Base-by-base conservation (phyloP, 371 early-diverging fungal genomes). In the Lichtheimia ornata region DNA sequence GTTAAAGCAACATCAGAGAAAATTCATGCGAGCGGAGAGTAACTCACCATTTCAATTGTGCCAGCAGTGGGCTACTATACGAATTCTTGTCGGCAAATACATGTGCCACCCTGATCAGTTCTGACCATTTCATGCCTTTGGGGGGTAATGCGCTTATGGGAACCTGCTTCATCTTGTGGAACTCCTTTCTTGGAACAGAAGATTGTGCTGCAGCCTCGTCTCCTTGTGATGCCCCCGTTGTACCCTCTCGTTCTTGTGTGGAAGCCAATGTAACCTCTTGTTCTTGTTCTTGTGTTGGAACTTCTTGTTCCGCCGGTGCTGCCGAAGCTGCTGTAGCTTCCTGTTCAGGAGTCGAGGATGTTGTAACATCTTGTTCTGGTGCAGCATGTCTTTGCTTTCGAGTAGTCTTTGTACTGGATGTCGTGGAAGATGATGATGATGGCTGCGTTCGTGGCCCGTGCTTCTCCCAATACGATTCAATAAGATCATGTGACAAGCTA, bases 391-490 rank as follows among this genome's bases (percentile, higher is more conserved):
- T 14, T 7, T 20, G 5, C 2, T 1, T 13, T 40, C n/a, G 17
- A 13, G 13, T 54, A 41, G 35, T 42, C 42, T 42, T n/a, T 35
- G 22, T 27, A 15, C 5, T 14, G 2, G 4, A 13, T 20, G 41
- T 40, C n/a, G 3, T 35, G 17, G 30, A 6, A 12, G 7, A 4
- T 20, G 17, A 30, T 35, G 35, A 0, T 54, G 18, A 2, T n/a
- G 20, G 20, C 24, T 27, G 43, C 28, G 9, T 45, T 54, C 12
- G 54, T 14, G 0, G n/a, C 9, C 44, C 17, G 4, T 45, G 35
- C 25, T 56, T 42, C 27, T 44, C 9, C 61, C 61, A 61, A 47
- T 61, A 61, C 5, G 12, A 49, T 5, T 53, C 49, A 18, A 61
- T 25, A n/a, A 61, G 15, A 25, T 47, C 61, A n/a, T 15, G 35